A percentile compares a stretch with the other conserved stretches of the same genome.
Conservation (phyloP, 2,329 filamentous ascomycete species). For the Coleophoma eucalyptorum region DNA sequence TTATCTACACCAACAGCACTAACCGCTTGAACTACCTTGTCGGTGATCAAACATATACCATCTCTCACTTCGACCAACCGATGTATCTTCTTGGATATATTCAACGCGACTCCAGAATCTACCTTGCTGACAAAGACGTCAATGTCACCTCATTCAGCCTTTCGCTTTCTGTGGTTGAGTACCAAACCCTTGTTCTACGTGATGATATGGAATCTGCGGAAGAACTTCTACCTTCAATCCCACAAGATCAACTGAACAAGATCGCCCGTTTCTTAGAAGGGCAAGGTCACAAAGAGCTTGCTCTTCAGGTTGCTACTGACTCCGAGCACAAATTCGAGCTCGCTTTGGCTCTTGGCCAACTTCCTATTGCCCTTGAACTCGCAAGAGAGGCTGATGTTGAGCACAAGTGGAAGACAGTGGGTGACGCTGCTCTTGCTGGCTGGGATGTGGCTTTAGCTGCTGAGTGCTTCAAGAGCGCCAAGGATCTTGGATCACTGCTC, state of each 20-base stretch:
- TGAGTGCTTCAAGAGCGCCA: slow-evolving; percentile 88
- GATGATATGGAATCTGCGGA: slow-evolving; percentile 90
- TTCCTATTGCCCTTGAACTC: slow-evolving; percentile 81
- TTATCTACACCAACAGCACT: slow-evolving; percentile 96
- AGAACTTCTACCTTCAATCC: slow-evolving; percentile 79
- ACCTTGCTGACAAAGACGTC: slow-evolving; percentile 94
- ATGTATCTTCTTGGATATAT: slow-evolving; percentile 97
- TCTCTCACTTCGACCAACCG: slow-evolving; percentile 92
- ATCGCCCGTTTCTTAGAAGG: slow-evolving; percentile 96
- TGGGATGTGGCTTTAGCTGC: slow-evolving; percentile 89
- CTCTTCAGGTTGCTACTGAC: slow-evolving; percentile 90
- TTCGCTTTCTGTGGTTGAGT: slow-evolving; percentile 90
- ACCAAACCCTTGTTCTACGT: slow-evolving; percentile 91
- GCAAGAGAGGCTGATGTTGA: slow-evolving; percentile 81
- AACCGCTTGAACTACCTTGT: slow-evolving; percentile 98
- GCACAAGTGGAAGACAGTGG: slow-evolving; percentile 98
- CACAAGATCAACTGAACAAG: slow-evolving; percentile 94
- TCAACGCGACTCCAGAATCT: slow-evolving; percentile 89
- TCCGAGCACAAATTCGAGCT: slow-evolving; percentile 96
- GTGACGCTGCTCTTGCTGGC: slow-evolving; percentile 78
- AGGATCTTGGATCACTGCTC: slow-evolving; percentile 84
- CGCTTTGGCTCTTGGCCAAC: slow-evolving; percentile 75
- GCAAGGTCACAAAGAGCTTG: slow-evolving; percentile 94
- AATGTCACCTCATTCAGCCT: slow-evolving; percentile 85
- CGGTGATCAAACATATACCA: slow-evolving; percentile 95